Conservation (phyloP, 106 monocot species). For the Posidonia australis region DNA sequence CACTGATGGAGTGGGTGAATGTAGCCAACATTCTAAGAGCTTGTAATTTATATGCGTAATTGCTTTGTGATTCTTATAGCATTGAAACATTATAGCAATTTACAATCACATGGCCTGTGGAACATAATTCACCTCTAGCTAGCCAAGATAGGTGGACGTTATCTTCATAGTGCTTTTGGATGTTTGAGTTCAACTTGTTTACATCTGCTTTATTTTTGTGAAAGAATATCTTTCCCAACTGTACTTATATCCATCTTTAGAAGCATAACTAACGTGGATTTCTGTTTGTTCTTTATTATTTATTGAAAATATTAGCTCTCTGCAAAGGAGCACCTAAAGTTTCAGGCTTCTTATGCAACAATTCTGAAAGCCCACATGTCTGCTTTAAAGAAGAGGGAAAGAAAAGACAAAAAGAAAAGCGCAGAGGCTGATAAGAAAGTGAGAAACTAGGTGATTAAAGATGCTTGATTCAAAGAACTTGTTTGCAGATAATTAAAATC, state of each 20-base stretch:
- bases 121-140: too few relatives aligned
- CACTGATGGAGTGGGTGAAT: too few relatives aligned
- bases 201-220: not conserved
- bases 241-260: not conserved
- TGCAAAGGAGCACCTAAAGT: conserved; percentile 49
- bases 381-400: conserved; percentile 63
- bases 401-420: conserved; percentile 50
- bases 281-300: not conserved
- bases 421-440: conserved; percentile 28
- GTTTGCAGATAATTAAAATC: too few relatives aligned
- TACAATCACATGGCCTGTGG: too few relatives aligned
- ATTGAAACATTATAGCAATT: too few relatives aligned
- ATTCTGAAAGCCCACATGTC: conserved; percentile 65
- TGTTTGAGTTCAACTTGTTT: too few relatives aligned
- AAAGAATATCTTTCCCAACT: not conserved
- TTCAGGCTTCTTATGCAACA: conserved; percentile 64
- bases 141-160: too few relatives aligned
- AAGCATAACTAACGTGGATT: not conserved
- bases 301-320: conserved; percentile 31
- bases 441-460: not conserved
- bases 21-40: too few relatives aligned
- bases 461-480: too few relatives aligned
- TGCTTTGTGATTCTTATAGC: too few relatives aligned
- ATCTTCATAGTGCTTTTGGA: too few relatives aligned
- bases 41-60: too few relatives aligned